Conservation (phyloP, 2,329 filamentous ascomycete species). For the Phoma sp. region DNA sequence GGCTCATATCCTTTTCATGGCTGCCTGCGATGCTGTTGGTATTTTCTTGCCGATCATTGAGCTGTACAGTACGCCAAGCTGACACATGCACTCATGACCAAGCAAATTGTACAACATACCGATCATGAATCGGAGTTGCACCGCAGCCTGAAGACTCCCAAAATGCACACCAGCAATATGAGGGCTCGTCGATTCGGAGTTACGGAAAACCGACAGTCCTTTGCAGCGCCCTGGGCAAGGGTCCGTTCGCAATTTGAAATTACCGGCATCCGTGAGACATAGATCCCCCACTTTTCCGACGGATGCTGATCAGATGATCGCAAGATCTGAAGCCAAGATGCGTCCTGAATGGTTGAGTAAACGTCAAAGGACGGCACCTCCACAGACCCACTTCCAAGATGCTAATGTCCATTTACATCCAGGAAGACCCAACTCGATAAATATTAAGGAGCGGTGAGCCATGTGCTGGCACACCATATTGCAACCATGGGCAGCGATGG, state of each 20-base stretch:
- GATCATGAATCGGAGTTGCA: neutral
- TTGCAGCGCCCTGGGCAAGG: neutral
- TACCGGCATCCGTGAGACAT: neutral
- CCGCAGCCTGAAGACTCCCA: neutral
- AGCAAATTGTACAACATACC: neutral
- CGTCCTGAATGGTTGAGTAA: neutral
- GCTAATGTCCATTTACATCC: neutral
- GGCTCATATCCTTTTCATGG: neutral
- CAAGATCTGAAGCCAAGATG: neutral
- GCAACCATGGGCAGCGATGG: no score
- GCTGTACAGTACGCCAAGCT: neutral
- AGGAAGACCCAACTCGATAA: neutral
- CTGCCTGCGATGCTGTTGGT: neutral
- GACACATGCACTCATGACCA: neutral
- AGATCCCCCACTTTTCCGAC: neutral
- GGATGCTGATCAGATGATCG: neutral
- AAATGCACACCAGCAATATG: neutral
- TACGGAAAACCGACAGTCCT: neutral
- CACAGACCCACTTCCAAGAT: neutral
- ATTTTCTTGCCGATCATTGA: neutral
- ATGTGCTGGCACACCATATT: neutral
- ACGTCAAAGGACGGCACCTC: neutral
- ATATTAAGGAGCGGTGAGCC: neutral
- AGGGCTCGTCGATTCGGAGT: neutral
- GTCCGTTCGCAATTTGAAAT: neutral